Conservation (phyloP, 768 basidiomycete genomes). For the Collybia sp. region DNA sequence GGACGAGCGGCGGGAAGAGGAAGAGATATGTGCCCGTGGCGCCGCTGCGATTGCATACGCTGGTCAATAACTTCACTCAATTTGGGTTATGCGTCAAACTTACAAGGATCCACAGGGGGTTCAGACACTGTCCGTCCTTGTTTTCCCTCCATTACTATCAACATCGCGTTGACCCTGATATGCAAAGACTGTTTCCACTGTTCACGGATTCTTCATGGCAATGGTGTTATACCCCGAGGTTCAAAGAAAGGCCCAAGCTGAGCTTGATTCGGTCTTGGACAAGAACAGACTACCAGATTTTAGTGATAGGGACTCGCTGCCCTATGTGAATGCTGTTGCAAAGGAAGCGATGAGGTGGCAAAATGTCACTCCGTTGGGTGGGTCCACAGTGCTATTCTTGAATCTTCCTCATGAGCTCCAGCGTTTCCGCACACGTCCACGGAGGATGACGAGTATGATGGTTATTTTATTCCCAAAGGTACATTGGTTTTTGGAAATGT, state of each 20-base stretch:
- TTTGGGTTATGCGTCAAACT: background rate
- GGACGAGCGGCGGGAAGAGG: conserved; percentile 2
- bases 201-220: conserved; percentile 29
- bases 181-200: conserved; percentile 28
- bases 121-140: conserved; percentile 5
- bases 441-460: background rate
- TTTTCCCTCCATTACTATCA: background rate
- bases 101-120: background rate
- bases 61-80: background rate
- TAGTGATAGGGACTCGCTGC: conserved; percentile 28
- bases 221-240: conserved; percentile 31
- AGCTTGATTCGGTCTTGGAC: conserved; percentile 31
- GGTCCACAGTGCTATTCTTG: background rate
- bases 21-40: conserved; percentile 4
- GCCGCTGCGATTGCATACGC: conserved; percentile 8
- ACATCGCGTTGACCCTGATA: background rate
- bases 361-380: background rate
- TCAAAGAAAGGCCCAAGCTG: conserved; percentile 31
- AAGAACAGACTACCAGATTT: conserved; percentile 28
- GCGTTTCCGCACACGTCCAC: background rate
- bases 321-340: conserved; percentile 28
- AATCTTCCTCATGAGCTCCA: no score
- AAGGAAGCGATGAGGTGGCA: conserved; percentile 23
- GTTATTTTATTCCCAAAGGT: background rate
- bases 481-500: background rate